Evolutionary conservation across 1,284 basidiomycete genomes (phyloP), one percentile per base, ranked within the genome.

Genomic region (Exsudoporus floridanus): DNA sequence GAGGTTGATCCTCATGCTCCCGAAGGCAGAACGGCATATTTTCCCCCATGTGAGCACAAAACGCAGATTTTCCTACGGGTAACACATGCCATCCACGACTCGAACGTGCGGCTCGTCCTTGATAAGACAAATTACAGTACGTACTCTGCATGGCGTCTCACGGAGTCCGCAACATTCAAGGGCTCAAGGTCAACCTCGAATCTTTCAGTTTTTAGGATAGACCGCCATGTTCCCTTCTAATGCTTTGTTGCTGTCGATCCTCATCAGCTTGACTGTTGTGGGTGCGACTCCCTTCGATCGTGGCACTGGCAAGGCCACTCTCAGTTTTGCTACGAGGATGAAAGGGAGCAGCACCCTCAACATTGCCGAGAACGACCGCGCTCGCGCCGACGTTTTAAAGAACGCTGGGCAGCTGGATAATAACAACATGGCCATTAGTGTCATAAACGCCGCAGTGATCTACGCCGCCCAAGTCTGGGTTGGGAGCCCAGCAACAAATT

Each of bases 401-500:
- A 4, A 18, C 4, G 16, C 19, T n/a, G 28, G 16, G 1, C 30
- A 34, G 4, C 21, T 44, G 8, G 33, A 21, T 8, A 61, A 56
- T 36, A 56, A 61, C 42, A 35, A 14, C 36, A 34, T 12, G 12
- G 43, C 45, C 9, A 19, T 58, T 23, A 33, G 25, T 21, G 30
- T 53, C n/a, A 45, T 49, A 7, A 64, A 64, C 16, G 30, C 37
- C 19, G 45, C 5, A 44, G 66, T 73, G 30, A 68, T 61, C 33
- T 76, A 74, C 62, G 65, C 65, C 10, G 64, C 70, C 16, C 60
- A 66, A 5, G 70, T 74, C 46, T 75, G 76, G 34, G 71, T 80
- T 23, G 79, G 77, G 10, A 67, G 51, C 51, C 77, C 77, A 8
- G 60, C 77, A 3, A 76, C 73, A 9, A 71, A 49, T 76, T 83